A percentile compares a stretch with the other conserved stretches of the same genome.
These are phyloP conservation scores for Cladosporium halotolerans DNA, from an alignment of 2,329 filamentous ascomycete species.

Conservation along the genomic window DNA sequence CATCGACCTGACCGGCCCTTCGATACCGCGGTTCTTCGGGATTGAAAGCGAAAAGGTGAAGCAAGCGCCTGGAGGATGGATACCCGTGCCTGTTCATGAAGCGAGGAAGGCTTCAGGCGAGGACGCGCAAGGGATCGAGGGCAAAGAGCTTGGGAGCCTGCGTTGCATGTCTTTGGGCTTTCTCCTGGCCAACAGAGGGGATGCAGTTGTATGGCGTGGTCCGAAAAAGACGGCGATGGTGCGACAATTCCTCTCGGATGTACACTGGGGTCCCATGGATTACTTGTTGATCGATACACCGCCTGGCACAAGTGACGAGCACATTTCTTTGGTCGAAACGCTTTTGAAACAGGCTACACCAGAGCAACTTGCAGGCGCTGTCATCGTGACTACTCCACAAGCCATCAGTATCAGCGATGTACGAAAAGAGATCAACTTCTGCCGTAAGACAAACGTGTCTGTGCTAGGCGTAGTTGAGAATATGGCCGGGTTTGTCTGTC, in stretches of 20 bases:
- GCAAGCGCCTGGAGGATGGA: slow-evolving; percentile 86
- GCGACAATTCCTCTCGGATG: slow-evolving; percentile 86
- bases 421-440: slow-evolving; percentile 91
- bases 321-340: slow-evolving; percentile 86
- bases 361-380: slow-evolving; percentile 73
- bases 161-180: slow-evolving; percentile 92
- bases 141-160: slow-evolving; percentile 51
- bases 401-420: slow-evolving; percentile 91
- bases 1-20: slow-evolving; percentile 91
- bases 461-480: slow-evolving; percentile 92
- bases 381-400: slow-evolving; percentile 94
- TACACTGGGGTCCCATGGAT: slow-evolving; percentile 81
- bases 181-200: slow-evolving; percentile 71
- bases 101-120: slow-evolving; percentile 31
- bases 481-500: slow-evolving; percentile 88
- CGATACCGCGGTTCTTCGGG: slow-evolving; percentile 89
- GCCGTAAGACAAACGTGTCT: slow-evolving; percentile 70
- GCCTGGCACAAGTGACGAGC: slow-evolving; percentile 92
- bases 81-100: slow-evolving; percentile 77
- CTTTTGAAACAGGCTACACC: slow-evolving; percentile 37
- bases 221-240: slow-evolving; percentile 99
- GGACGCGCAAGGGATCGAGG: slow-evolving; percentile 13
- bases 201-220: slow-evolving; percentile 94
- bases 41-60: slow-evolving; percentile 85
- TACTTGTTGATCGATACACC: slow-evolving; percentile 94